Base-by-base conservation (phyloP, 495 filamentous ascomycete genomes). In the Penicillium ochrochloron region DNA sequence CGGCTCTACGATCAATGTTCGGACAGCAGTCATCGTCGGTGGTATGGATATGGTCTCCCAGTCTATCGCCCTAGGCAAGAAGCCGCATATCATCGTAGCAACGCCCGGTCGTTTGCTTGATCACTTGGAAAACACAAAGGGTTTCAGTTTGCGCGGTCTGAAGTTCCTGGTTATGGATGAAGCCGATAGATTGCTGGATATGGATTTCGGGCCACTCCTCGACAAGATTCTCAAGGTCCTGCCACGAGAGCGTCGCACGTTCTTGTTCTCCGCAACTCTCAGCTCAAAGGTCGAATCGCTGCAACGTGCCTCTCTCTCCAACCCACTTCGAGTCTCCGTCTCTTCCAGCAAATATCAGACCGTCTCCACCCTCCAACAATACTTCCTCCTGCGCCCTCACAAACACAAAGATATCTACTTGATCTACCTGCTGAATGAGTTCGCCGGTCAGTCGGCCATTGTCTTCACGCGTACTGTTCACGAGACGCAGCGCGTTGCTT, bases 11-110 rank as follows among this genome's bases (percentile, higher is more conserved):
- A 97, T 99, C 65, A 86, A 84, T 15, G 92, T 97, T 7, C 82
- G 90, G 69, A 90, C 85, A 66, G 86, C 90, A 12, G 86, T 93
- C 9, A 84, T 99, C 35, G 88, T 97, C 17, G 95, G 95, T 59
- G 95, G 95, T 10, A 90, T 99, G 86, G 94, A 97, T 65, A 97
- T 96, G 91, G 88, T 97, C 0, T 82, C 92, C 1, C 95, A 99
- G 73, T 76, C 89, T 1, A 94, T 99, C 62, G 88, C 92, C 0
- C 84, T 99, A 2, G 91, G 89, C 9, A 97, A 96, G 83, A 94
- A 92, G 62, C 94, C 94, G 3, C 94, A 98, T 63, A 87, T 97
- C 14, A 74, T 97, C 37, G 80, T 84, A 51, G 95, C 94, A 0
- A 97, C 95, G 0, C 95, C 95, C 0, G 94, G 95, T 54, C 86